Base-by-base conservation (phyloP, 2,329 filamentous ascomycete species). In the Sporothrix variecibatus region DNA sequence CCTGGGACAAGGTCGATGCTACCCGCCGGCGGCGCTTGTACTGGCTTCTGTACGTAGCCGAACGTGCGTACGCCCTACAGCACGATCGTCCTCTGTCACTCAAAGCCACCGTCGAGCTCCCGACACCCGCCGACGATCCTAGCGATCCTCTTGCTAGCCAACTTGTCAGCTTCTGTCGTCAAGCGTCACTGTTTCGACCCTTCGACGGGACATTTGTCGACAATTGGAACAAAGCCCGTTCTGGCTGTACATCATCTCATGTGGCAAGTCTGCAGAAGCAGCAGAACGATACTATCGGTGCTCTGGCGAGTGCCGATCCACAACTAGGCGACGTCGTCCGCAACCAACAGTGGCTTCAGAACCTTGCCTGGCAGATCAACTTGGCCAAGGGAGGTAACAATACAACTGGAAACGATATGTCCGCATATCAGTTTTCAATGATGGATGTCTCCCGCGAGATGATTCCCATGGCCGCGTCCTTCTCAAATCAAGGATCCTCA, bases 41-140 rank as follows among this genome's bases (percentile, higher is more conserved):
- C 79, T 94, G 92, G 92, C 85, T 94, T 11, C 83, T 94, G 9
- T 91, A 92, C 78, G 86, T 92, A 0, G 90, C 90, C 9, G 92
- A 94, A 83, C 88, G 90, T 81, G 89, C 92, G 15, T 94, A 94
- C 80, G 91, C 91, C 69, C 84, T 95, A 40, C 90, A 93, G 80
- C 88, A 91, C 79, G 88, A 89, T 76, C 89, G 91, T 62, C 92
- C 92, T 17, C 82, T 94, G 67, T 92, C 92, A 56, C 85, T 95
- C 7, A 90, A 92, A 80, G 87, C 91, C 60, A 90, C 90, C 3
- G 90, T 94, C 77, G 89, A 87, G 73, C 86, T 88, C n/a, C 91
- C 92, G 3, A 87, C 88, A 0, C 82, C 90, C 53, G 85, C 85
- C 53, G 89, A 92, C 53, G 89, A 93, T 79, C 86, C 86, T 71